Percentiles rank a stretch among this genome's conserved stretches.
Conservation (phyloP, 768 basidiomycete genomes). For the Kwoniella europaea region DNA sequence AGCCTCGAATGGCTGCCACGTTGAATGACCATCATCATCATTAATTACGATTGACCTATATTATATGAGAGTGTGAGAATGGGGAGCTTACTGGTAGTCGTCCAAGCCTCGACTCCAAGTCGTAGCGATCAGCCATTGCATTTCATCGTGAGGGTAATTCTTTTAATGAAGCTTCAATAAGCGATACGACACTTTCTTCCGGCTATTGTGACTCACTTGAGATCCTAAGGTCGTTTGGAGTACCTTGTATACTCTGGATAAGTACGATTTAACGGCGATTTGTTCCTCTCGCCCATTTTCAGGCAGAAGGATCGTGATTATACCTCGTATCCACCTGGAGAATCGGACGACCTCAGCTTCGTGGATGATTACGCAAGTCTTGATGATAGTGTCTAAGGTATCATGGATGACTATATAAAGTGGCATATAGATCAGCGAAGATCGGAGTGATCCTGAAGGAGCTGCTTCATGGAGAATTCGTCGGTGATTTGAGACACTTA, state of each 20-base stretch:
- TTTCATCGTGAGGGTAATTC: slow-evolving; percentile 26
- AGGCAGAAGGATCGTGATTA: slow-evolving; percentile 7
- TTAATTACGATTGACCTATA: too few relatives aligned
- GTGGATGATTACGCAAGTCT: background rate
- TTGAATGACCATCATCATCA: too few relatives aligned
- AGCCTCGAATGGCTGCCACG: background rate
- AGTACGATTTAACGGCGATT: background rate
- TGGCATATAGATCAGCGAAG: background rate
- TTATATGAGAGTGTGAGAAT: too few relatives aligned
- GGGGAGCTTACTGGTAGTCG: slow-evolving; percentile 17
- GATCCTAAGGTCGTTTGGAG: background rate
- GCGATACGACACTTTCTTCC: background rate
- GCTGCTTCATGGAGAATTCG: too few relatives aligned
- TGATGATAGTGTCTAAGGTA: background rate
- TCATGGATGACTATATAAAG: background rate
- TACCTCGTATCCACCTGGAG: slow-evolving; percentile 14
- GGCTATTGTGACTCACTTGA: background rate
- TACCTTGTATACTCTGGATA: background rate
- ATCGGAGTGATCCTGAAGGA: background rate
- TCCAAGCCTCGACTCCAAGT: slow-evolving; percentile 21
- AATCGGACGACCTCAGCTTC: slow-evolving; percentile 7
- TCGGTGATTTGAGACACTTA: background rate
- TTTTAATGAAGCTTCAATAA: background rate
- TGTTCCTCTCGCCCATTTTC: background rate
- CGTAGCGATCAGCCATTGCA: slow-evolving; percentile 22